Conservation (phyloP, 2,329 filamentous ascomycete genomes). For the Alternaria gansuensis region DNA sequence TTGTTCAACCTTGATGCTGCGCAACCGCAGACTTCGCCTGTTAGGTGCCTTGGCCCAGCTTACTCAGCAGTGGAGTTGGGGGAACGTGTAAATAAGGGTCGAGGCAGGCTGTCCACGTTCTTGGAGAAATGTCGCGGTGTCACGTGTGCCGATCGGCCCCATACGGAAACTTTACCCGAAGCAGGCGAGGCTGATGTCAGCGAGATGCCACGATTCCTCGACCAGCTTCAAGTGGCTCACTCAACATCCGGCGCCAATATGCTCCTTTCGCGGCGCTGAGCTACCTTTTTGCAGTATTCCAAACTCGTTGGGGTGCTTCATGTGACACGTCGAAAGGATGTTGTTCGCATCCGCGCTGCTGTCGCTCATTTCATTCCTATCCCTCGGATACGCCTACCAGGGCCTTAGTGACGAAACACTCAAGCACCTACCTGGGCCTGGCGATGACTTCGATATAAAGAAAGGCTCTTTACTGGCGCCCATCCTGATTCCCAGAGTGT, state of each 20-base stretch:
- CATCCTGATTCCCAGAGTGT: conserved; percentile 86
- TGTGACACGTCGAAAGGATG: conserved; percentile 30
- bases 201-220: conserved; percentile 14
- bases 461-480: conserved; percentile 81
- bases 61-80: background rate
- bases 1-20: background rate
- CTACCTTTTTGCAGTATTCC: background rate
- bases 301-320: conserved; percentile 1
- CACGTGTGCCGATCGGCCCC: conserved; percentile 24
- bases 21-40: background rate
- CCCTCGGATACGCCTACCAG: conserved; percentile 60
- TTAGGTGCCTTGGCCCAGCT: background rate
- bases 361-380: conserved; percentile 37
- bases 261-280: conserved; percentile 7
- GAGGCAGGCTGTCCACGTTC: background rate
- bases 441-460: conserved; percentile 80
- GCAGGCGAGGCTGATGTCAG: background rate
- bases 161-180: conserved; percentile 3
- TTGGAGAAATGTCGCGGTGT: conserved; percentile 16
- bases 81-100: background rate
- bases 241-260: conserved; percentile 2
- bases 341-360: conserved; percentile 35
- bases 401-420: conserved; percentile 79
- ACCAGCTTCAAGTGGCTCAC: conserved; percentile 6
- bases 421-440: conserved; percentile 72